Conservation (phyloP, 495 filamentous ascomycete genomes). For the Hypoxylon cercidicola region DNA sequence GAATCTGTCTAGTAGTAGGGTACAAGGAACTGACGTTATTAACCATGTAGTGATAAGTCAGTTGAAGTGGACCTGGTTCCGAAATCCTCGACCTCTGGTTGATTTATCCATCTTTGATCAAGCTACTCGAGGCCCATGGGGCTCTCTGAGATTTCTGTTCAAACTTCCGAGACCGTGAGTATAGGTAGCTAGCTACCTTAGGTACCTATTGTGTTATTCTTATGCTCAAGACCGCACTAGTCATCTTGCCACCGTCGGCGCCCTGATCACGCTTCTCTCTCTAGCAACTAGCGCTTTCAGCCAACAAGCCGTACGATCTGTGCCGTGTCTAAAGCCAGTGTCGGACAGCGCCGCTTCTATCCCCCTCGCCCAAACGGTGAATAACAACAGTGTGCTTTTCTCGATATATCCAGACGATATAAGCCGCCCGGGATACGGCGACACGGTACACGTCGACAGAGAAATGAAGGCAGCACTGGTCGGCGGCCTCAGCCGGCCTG, state of each 20-base stretch:
- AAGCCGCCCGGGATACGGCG: not conserved
- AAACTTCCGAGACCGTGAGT: not conserved
- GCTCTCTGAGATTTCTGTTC: not conserved
- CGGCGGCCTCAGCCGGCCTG: not conserved
- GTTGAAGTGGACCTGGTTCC: conserved; percentile 1
- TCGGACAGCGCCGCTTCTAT: not conserved
- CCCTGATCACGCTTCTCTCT: not conserved
- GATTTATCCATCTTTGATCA: not conserved
- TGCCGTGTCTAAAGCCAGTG: not conserved
- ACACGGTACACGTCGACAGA: not conserved
- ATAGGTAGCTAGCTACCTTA: not conserved
- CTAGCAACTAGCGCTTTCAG: conserved; percentile 1
- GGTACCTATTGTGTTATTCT: not conserved
- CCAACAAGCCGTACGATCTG: conserved; percentile 2
- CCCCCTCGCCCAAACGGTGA: not conserved
- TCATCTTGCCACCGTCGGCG: not conserved
- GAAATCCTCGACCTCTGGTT: not conserved
- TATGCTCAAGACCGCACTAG: not conserved
- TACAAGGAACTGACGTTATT: not conserved
- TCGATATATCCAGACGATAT: not conserved
- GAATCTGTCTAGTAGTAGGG: not conserved
- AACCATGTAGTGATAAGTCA: not conserved
- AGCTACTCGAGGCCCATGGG: conserved; percentile 3
- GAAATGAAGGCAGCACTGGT: not conserved
- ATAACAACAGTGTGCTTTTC: conserved; percentile 1